Evolutionary conservation across 345 rosid genomes (phyloP).

Genomic region (Citrus glauca): DNA sequence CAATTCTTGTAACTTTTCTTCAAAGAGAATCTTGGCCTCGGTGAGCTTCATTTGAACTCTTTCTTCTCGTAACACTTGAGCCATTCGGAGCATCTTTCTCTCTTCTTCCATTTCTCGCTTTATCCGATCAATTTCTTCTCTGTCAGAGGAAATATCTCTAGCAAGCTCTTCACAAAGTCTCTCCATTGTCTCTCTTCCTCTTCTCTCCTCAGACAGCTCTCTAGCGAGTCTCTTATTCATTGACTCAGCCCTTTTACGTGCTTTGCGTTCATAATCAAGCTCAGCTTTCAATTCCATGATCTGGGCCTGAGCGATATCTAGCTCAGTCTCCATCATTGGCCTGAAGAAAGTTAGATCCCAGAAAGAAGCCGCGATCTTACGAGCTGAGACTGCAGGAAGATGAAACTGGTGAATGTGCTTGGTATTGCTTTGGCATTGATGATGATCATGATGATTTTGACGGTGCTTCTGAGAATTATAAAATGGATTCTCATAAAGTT

Average conservation of each 20-base stretch:
- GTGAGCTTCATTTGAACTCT: slow-evolving; percentile 85
- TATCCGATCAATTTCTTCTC: slow-evolving; percentile 51
- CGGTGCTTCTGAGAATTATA: slow-evolving; percentile 26
- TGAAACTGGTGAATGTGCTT: slow-evolving; percentile 23
- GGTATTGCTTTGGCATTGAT: slow-evolving; percentile 19
- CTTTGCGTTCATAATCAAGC: slow-evolving; percentile 60
- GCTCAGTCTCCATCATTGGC: slow-evolving; percentile 50
- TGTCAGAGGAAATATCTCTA: slow-evolving; percentile 40
- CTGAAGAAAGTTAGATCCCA: slow-evolving; percentile 63
- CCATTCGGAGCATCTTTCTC: slow-evolving; percentile 68
- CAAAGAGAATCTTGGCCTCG: slow-evolving; percentile 37
- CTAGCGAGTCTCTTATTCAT: slow-evolving; percentile 58
- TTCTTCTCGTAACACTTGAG: slow-evolving; percentile 78
- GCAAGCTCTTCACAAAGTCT: slow-evolving; percentile 60
- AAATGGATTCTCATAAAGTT: slow-evolving; percentile 71
- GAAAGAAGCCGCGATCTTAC: slow-evolving; percentile 47
- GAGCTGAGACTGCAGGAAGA: slow-evolving; percentile 29
- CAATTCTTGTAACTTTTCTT: slow-evolving; percentile 61
- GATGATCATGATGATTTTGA: slow-evolving; percentile 18
- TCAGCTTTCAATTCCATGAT: slow-evolving; percentile 67
- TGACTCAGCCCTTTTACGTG: slow-evolving; percentile 57
- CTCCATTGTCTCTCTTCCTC: slow-evolving; percentile 59
- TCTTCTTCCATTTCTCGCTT: slow-evolving; percentile 71
- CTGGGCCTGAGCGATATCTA: slow-evolving; percentile 45
- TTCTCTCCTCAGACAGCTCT: slow-evolving; percentile 60